Evolutionary conservation across 2,329 filamentous ascomycete genomes (phyloP).

Genomic region (Podosphaera xanthii): DNA sequence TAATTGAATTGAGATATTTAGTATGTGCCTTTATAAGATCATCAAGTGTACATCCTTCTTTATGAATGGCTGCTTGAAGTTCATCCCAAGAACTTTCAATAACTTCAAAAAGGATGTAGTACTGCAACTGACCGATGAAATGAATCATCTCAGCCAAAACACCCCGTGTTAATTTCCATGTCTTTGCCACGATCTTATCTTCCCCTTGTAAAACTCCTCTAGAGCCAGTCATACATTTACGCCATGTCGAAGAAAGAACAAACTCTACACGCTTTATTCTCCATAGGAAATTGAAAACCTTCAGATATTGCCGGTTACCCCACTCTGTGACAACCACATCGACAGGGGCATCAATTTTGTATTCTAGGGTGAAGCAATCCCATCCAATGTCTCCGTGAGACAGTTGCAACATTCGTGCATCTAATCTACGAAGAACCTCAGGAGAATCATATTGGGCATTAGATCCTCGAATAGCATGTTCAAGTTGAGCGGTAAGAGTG

Average conservation of each 20-base stretch:
- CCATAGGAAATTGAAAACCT: conserved; percentile 98
- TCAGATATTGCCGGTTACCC: conserved; percentile 88
- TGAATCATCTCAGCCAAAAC: conserved; percentile 95
- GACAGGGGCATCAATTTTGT: conserved; percentile 89
- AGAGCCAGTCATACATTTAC: conserved; percentile 84
- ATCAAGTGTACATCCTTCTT: conserved; percentile 76
- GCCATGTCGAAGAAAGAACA: conserved; percentile 72
- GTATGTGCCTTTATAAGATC: conserved; percentile 85
- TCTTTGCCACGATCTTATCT: conserved; percentile 42
- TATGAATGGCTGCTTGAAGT: conserved; percentile 59
- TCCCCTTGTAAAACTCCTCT: conserved; percentile 71
- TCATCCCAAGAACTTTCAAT: conserved; percentile 93
- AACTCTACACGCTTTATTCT: conserved; percentile 96
- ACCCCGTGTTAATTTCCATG: conserved; percentile 81
- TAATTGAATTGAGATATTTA: conserved; percentile 79
- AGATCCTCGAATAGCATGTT: conserved; percentile 89
- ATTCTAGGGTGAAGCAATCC: conserved; percentile 97
- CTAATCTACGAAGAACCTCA: conserved; percentile 74
- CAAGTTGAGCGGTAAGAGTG: conserved; percentile 88
- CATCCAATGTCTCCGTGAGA: conserved; percentile 94
- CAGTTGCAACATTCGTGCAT: conserved; percentile 94
- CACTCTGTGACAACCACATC: conserved; percentile 95
- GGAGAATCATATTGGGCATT: conserved; percentile 90
- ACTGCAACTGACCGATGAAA: conserved; percentile 89
- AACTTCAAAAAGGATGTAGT: conserved; percentile 96